Evolutionary conservation across 2,329 filamentous ascomycete species (phyloP), one percentile per base, ranked within the genome.

Genomic region (Hypomyces rosellus): DNA sequence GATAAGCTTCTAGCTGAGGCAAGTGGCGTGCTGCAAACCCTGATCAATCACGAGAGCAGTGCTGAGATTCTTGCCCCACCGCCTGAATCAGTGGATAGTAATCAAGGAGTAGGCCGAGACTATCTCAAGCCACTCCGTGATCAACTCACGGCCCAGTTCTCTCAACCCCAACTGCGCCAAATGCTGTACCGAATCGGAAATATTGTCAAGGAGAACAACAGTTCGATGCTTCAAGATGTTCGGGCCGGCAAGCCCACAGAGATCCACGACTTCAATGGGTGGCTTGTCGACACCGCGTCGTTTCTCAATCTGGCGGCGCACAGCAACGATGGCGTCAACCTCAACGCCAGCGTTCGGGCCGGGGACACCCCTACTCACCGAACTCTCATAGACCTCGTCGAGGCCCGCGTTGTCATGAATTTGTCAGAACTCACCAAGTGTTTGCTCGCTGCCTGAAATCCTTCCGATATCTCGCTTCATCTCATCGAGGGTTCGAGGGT

Each of bases 1-100:
- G 80, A 85, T 41, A 70, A 80, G 20, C 74, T 96, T 4, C 72
- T 96, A 5, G 70, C 74, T n/a, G 90, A 96, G 62, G 84, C 88
- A 5, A 85, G 82, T 45, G 72, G 77, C 20, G 83, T 95, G n/a
- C 79, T 95, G 34, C 81, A 78, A 50, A 75, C 76, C 11, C 73
- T 95, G 8, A 80, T 88, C 1, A 75, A 81, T 53, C 72, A 90
- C 30, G 74, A 81, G 41, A 69, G 65, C 53, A 72, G 59, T 39
- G 61, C 63, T 14, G 61, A 61, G 7, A 70, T 80, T 30, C 60
- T 79, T 12, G 14, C 42, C 18, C 30, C 46, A 5, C 22, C 48
- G 3, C 5, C n/a, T 3, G 16, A 42, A 42, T 18, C 11, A 0
- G 9, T 8, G 13, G 16, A 37, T 11, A 8, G 9, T 11, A 30